These are phyloP conservation scores for Annulohypoxylon nitens DNA, from an alignment of 495 filamentous ascomycete genomes.

Conservation along the genomic window DNA sequence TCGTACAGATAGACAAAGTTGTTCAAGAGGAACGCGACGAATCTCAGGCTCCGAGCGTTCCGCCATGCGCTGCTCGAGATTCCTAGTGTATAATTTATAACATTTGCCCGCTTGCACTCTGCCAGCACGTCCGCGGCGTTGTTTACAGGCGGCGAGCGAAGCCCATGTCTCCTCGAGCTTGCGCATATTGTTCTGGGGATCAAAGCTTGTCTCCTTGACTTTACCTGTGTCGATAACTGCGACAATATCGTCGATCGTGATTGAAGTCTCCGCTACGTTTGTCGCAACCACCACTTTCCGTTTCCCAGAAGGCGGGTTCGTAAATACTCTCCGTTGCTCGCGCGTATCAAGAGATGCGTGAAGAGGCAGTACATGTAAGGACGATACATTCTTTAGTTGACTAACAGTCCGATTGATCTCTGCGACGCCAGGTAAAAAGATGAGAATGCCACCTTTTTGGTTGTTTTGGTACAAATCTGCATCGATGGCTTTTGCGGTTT, in stretches of 20 bases:
- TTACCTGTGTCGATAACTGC: slow-evolving; percentile 95
- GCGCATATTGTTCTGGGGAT: slow-evolving; percentile 93
- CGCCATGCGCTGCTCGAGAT: slow-evolving; percentile 86
- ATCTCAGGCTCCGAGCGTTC: slow-evolving; percentile 95
- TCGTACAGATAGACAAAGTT: slow-evolving; percentile 91
- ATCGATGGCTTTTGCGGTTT: slow-evolving; percentile 84
- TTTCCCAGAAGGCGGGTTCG: slow-evolving; percentile 78
- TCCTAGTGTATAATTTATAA: slow-evolving; percentile 94
- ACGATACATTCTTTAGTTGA: slow-evolving; percentile 74
- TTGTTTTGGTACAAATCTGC: slow-evolving; percentile 69
- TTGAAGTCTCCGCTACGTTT: slow-evolving; percentile 97
- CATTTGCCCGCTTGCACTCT: slow-evolving; percentile 90
- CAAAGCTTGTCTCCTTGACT: slow-evolving; percentile 96
- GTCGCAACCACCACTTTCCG: slow-evolving; percentile 94
- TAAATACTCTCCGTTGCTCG: slow-evolving; percentile 90
- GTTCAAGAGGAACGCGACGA: slow-evolving; percentile 90
- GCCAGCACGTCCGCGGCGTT: slow-evolving; percentile 94
- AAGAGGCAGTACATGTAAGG: slow-evolving; percentile 84
- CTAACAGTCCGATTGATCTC: slow-evolving; percentile 89
- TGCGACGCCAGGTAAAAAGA: slow-evolving; percentile 87
- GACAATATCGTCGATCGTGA: slow-evolving; percentile 97
- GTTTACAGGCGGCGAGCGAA: slow-evolving; percentile 93
- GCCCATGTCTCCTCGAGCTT: slow-evolving; percentile 96
- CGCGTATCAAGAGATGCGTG: slow-evolving; percentile 90
- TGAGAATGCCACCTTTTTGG: slow-evolving; percentile 85